Percentiles rank a stretch among this genome's conserved stretches.
Conservation (phyloP, 1,284 basidiomycete species). For the Moniliophthora roreri region DNA sequence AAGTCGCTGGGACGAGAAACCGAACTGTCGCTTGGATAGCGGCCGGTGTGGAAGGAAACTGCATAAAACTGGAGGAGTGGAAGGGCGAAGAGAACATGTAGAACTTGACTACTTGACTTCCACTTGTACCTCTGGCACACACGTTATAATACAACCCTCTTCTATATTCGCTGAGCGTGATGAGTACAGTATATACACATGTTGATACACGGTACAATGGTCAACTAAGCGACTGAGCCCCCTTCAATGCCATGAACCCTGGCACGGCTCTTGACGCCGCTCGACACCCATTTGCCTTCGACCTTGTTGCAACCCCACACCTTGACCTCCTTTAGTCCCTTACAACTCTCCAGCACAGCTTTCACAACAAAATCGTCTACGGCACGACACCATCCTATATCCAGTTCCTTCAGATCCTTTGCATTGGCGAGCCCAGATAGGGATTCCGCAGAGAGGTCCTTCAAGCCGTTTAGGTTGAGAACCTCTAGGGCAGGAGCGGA, state of each 20-base stretch:
- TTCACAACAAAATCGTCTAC: constrained; percentile 86
- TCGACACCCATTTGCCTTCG: constrained; percentile 48
- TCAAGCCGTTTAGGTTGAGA: constrained; percentile 82
- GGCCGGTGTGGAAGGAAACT: constrained; percentile 11
- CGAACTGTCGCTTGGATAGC: constrained; percentile 1
- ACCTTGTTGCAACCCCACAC: constrained; percentile 74
- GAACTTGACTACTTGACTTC: too few relatives aligned
- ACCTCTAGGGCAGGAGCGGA: constrained; percentile 62
- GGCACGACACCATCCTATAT: constrained; percentile 87
- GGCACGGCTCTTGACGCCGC: constrained; percentile 7
- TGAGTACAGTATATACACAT: background rate
- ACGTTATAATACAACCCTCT: too few relatives aligned
- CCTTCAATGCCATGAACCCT: constrained; percentile 12
- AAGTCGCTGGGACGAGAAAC: constrained; percentile 22
- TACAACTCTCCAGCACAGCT: constrained; percentile 53
- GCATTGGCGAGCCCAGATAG: constrained; percentile 55
- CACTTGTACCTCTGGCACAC: too few relatives aligned
- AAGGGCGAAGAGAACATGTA: constrained; percentile 16
- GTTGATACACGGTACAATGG: background rate
- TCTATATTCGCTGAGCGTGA: too few relatives aligned
- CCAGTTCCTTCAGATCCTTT: constrained; percentile 58
- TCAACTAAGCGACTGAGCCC: constrained; percentile 4
- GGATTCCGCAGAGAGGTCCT: constrained; percentile 54
- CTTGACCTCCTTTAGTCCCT: constrained; percentile 54
- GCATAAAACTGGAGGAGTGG: constrained; percentile 24